Evolutionary conservation across 257 asterid genomes (phyloP), one percentile per base, ranked within the genome.

Genomic region (Scutellaria barbata): DNA sequence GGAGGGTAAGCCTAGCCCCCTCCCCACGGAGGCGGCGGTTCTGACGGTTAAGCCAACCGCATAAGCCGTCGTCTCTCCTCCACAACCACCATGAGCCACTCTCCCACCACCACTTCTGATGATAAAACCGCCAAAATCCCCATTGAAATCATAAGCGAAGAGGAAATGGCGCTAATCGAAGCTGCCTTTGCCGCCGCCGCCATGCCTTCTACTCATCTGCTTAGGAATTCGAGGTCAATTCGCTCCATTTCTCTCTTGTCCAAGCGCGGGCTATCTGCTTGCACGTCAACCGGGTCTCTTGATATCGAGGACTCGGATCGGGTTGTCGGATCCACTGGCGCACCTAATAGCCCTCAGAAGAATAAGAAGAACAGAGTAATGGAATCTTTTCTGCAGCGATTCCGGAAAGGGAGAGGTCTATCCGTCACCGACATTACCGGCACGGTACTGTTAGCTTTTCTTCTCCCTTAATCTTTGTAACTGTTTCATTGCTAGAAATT

Each of bases 131-230:
- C 57, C 56, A 14, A 83, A 52, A 88, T 90, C 58, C 96, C 98
- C 22, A 68, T 78, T 5, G 96, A 92, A 55, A 86, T 90, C 60
- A 71, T 87, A 68, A 72, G 83, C 75, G 91, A 87, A 4, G 92
- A 87, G 76, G 97, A 91, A 75, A 89, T 92, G 98, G 88, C 89
- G 14, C 68, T 89, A 68, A 89, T 92, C 43, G 95, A 92, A 52
- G 92, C 95, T 70, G 95, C 95, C 55, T 77, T 88, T 35, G 82
- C 86, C 74, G 77, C 90, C 45, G 58, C 82, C 60, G 75, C 83
- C 56, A 20, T 72, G 65, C 79, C 87, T n/a, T 66, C 79, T 14
- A 25, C 79, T 58, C 85, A 54, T 54, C 68, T 75, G 4, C 68
- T 43, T 41, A 64, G 67, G 25, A 83, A 66, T 59, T 66, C 73